Percentiles rank a stretch among this genome's conserved stretches.
phyloP scores from a whole-genome alignment of 2,329 filamentous ascomycete genomes.

The Coniochaeta prunicola region DNA sequence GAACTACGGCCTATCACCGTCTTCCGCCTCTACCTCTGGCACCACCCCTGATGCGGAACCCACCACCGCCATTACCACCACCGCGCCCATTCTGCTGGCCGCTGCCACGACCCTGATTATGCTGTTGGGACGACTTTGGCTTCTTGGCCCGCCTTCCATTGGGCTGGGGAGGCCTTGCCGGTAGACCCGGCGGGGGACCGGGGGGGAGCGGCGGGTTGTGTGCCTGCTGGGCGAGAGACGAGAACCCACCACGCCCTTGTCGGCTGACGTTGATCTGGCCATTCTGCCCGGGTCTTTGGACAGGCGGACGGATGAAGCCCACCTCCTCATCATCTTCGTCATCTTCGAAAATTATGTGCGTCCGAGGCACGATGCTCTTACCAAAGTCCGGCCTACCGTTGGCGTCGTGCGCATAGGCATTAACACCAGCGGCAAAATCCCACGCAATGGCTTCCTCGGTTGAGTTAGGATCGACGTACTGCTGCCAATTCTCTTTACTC shows the following conservation, averaged over 20 bases:
- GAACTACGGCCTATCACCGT: background rate
- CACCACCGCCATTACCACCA: background rate
- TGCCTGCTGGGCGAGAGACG: background rate
- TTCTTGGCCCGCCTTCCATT: background rate
- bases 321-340: conserved; percentile 34
- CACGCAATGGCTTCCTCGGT: conserved; percentile 28
- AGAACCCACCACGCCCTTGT: conserved; percentile 1
- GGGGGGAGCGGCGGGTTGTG: conserved; percentile 11
- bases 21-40: background rate
- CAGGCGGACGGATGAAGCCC: conserved; percentile 28
- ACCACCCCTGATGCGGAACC: background rate
- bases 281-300: conserved; percentile 20
- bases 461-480: conserved; percentile 41
- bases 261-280: conserved; percentile 18
- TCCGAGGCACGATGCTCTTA: conserved; percentile 21
- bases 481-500: conserved; percentile 39
- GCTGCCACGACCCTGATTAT: background rate
- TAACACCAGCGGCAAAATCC: conserved; percentile 6
- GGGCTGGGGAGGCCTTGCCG: conserved; percentile 4
- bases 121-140: background rate
- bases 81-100: background rate
- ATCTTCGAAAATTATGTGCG: conserved; percentile 36
- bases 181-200: conserved; percentile 9
- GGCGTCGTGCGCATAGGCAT: background rate
- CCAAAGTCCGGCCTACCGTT: conserved; percentile 13